Evolutionary conservation across 1,284 basidiomycete species (phyloP).

Genomic region (Sanghuangporus sanghuang): DNA sequence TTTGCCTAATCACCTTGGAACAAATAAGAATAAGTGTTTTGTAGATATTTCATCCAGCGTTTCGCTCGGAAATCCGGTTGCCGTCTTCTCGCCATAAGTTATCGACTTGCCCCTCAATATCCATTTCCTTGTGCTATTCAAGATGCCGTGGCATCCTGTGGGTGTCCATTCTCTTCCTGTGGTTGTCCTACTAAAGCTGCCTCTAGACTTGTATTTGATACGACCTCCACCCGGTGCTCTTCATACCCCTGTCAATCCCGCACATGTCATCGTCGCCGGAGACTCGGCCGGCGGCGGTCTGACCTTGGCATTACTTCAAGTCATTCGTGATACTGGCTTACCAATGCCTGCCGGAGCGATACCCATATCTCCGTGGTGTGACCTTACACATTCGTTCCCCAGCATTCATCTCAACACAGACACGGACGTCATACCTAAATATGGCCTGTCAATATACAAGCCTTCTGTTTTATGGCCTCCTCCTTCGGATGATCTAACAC

Average conservation of each 20-base stretch:
- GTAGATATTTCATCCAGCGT: conserved; percentile 77
- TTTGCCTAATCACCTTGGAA: conserved; percentile 2
- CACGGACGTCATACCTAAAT: conserved; percentile 75
- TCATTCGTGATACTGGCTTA: conserved; percentile 84
- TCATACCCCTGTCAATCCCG: conserved; percentile 79
- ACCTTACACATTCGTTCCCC: conserved; percentile 92
- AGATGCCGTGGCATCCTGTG: conserved; percentile 82
- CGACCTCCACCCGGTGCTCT: conserved; percentile 58
- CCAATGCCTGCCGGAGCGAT: conserved; percentile 84
- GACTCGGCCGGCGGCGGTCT: conserved; percentile 95
- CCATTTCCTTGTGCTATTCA: conserved; percentile 95
- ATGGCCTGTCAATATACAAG: conserved; percentile 71
- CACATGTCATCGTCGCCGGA: conserved; percentile 81
- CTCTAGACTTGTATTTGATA: conserved; percentile 62
- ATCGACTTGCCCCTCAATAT: conserved; percentile 89
- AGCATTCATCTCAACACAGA: conserved; percentile 82
- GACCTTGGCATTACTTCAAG: conserved; percentile 78
- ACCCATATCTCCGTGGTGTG: conserved; percentile 88
- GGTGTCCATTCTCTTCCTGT: conserved; percentile 20
- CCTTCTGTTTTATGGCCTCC: conserved; percentile 92
- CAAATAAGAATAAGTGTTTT: conserved; percentile 22
- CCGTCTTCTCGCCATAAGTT: conserved; percentile 86
- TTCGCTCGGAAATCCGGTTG: conserved; percentile 89
- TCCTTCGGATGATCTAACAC: conserved; percentile 70
- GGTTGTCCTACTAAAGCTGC: conserved; percentile 19